Conservation (phyloP, 805 yeast species). For the Dipodascopsis tothii region DNA sequence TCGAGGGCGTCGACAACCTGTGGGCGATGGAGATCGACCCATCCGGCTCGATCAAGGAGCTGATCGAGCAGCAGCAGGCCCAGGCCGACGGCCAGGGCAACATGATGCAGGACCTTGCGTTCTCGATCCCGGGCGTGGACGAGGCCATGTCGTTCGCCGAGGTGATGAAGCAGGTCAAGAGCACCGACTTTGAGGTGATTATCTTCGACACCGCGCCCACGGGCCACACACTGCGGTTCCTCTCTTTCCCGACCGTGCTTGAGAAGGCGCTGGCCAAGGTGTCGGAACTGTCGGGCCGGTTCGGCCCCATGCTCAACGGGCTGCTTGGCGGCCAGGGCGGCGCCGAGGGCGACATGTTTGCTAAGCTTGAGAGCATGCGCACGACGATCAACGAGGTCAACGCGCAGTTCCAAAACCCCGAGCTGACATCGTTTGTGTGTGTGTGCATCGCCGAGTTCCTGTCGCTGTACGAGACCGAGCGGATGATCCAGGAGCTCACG, state of each 20-base stretch:
- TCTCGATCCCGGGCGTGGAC: constrained; percentile 95
- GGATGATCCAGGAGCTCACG: constrained; percentile 93
- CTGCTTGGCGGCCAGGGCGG: constrained; percentile 51
- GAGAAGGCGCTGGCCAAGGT: constrained; percentile 82
- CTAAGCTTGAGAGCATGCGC: constrained; percentile 72
- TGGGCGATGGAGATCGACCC: constrained; percentile 99
- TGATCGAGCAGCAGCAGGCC: constrained; percentile 50
- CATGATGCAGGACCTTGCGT: constrained; percentile 83
- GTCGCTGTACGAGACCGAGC: constrained; percentile 92
- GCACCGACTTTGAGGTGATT: constrained; percentile 69
- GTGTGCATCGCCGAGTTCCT: constrained; percentile 96
- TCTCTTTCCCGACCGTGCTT: constrained; percentile 87
- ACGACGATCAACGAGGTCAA: constrained; percentile 79
- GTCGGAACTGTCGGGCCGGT: constrained; percentile 72
- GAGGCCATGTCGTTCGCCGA: constrained; percentile 98
- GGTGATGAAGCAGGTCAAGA: constrained; percentile 91
- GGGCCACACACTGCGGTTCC: constrained; percentile 91
- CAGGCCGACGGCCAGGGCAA: constrained; percentile 43
- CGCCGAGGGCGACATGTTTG: constrained; percentile 52
- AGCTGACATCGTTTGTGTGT: constrained; percentile 83
- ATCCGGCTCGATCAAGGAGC: constrained; percentile 82
- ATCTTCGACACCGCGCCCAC: constrained; percentile 99
- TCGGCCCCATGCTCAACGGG: constrained; percentile 80
- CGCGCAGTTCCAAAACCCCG: constrained; percentile 92
- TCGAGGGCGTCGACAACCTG: constrained; percentile 78